Conservation (phyloP, 2,329 filamentous ascomycete genomes). For the Aspergillus fumigatus region DNA sequence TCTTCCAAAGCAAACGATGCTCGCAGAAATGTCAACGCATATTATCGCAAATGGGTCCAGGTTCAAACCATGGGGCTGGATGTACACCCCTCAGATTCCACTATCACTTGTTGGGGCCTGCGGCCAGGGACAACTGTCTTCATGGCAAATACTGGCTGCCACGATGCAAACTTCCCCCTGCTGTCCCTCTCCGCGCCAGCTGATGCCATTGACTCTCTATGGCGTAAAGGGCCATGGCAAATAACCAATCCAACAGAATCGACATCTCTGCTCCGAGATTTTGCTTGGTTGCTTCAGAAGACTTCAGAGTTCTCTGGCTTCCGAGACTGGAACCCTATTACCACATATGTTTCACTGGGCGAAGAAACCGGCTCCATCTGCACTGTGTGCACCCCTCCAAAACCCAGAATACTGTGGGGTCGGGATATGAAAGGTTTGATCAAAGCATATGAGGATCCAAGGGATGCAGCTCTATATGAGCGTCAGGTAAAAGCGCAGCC, state of each 20-base stretch:
- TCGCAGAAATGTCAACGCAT: conserved; percentile 22
- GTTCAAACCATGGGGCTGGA: conserved; percentile 18
- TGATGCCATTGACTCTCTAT: conserved; percentile 12
- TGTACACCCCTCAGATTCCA: conserved; percentile 11
- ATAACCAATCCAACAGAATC: conserved; percentile 24
- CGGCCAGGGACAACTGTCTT: conserved; percentile 9
- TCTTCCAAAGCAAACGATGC: conserved; percentile 25
- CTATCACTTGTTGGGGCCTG: conserved; percentile 20
- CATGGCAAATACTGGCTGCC: conserved; percentile 21
- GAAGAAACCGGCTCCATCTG: conserved; percentile 13
- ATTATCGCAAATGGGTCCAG: conserved; percentile 26
- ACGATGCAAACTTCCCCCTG: conserved; percentile 29
- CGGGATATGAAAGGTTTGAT: conserved; percentile 25
- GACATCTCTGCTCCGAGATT: conserved; percentile 17
- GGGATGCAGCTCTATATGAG: conserved; percentile 49
- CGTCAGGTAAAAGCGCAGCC: conserved; percentile 47
- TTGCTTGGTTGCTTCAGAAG: conserved; percentile 32
- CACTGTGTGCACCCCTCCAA: conserved; percentile 27
- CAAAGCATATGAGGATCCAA: conserved; percentile 48
- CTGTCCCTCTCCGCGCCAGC: conserved; percentile 23
- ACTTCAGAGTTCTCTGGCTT: conserved; percentile 22
- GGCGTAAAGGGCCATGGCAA: conserved; percentile 21
- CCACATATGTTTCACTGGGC: neutral
- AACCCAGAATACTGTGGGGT: conserved; percentile 32
- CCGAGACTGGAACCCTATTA: conserved; percentile 25